Percentiles rank a stretch among this genome's conserved stretches.
Evolutionary conservation across 2,329 filamentous ascomycete species (phyloP).

Genomic region (Beauveria sp.): DNA sequence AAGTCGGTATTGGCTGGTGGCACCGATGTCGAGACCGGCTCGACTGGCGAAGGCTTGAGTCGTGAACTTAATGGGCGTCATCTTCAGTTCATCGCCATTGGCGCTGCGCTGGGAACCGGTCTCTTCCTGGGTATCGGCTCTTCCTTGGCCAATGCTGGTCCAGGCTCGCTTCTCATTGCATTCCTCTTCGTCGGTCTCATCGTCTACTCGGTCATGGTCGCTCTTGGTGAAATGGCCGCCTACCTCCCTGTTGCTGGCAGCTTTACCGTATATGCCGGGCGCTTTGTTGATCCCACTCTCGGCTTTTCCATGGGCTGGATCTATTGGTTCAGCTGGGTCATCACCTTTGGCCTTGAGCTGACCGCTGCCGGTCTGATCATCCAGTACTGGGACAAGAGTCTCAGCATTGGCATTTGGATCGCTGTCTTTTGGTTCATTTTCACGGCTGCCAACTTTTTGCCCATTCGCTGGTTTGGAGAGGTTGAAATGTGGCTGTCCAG

Average conservation of each 20-base stretch:
- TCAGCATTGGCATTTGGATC: conserved; percentile 66
- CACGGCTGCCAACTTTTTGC: conserved; percentile 61
- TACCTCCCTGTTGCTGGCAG: conserved; percentile 70
- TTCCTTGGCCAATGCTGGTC: conserved; percentile 55
- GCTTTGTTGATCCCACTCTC: conserved; percentile 65
- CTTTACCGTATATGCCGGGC: conserved; percentile 68
- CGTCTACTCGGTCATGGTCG: conserved; percentile 68
- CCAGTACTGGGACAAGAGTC: conserved; percentile 58
- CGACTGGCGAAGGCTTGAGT: conserved; percentile 27
- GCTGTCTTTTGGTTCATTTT: conserved; percentile 66
- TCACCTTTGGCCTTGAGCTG: conserved; percentile 66
- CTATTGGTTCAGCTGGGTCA: conserved; percentile 73
- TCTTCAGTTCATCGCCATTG: conserved; percentile 43
- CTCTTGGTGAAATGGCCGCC: conserved; percentile 65
- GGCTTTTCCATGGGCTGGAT: conserved; percentile 78
- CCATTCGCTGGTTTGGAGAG: conserved; percentile 66
- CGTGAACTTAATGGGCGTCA: conserved; percentile 32
- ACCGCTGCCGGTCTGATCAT: conserved; percentile 67
- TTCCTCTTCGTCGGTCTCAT: conserved; percentile 64
- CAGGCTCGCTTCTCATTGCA: conserved; percentile 58
- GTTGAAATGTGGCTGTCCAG: conserved; percentile 72
- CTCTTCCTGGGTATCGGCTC: conserved; percentile 62
- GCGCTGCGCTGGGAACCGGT: conserved; percentile 63
- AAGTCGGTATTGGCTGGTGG: background rate
- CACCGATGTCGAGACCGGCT: conserved; percentile 28